Base-by-base conservation (phyloP, 2,329 filamentous ascomycete genomes). In the Acrocalymma vagum region DNA sequence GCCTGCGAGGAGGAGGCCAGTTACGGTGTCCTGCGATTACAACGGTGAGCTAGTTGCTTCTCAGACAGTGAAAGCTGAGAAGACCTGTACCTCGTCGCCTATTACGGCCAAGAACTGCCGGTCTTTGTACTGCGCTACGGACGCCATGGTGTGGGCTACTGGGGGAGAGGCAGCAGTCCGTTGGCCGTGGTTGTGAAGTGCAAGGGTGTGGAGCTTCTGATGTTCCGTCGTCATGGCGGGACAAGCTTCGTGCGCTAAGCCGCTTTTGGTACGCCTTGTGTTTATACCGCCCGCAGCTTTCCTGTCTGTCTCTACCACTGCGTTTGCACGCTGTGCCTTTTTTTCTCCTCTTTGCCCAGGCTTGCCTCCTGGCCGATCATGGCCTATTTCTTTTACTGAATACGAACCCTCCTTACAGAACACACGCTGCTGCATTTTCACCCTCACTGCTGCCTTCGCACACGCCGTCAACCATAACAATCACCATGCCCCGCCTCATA, bases 81-180 rank as follows among this genome's bases (percentile, higher is more conserved):
- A 8, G 16, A 10, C 7, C 32, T 38, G 22, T 67, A 90, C 94
- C 84, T 99, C 94, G 72, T 99, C 94, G 36, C 94, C 94, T 67
- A 99, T 99, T 32, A 99, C 93, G 53, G 94, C 94, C 44, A 99
- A 84, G 69, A 99, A 96, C 75, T 99, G 88, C 63, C 94, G 84
- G 74, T 97, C 91, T 76, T 83, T 84, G 72, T 82, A 84, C 55
- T 80, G 75, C 48, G 83, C 77, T 32, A 74, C 67, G 55, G 82
- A 76, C 60, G 84, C 79, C 83, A 87, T 87, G 29, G 28, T 71
- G 54, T 35, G 30, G n/a, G n/a, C n/a, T n/a, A n/a, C 28, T 43
- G 47, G 47, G 29, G 39, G 10, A 27, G 22, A 42, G 42, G 41
- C 48, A 43, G 42, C 51, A 45, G 29, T 51, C 41, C 47, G 20